These are phyloP conservation scores for Glomus cerebriforme DNA, from an alignment of 192 early-diverging fungal genomes.

Conservation along the genomic window DNA sequence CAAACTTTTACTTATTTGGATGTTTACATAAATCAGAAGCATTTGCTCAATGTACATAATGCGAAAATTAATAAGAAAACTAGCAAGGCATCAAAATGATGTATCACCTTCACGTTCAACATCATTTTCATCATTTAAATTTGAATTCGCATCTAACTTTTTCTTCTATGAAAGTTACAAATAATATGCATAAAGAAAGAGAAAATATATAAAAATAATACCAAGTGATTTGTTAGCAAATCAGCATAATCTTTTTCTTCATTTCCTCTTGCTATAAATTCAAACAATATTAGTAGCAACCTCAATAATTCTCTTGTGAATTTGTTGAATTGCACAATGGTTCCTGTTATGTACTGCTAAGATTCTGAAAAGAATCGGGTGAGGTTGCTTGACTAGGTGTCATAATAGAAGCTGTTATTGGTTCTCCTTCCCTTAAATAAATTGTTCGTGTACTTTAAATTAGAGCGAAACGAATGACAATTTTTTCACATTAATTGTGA, in stretches of 20 bases:
- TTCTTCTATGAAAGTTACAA: not conserved
- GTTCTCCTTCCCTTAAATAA: not conserved
- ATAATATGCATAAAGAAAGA: not conserved
- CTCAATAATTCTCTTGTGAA: not conserved
- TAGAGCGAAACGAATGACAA: not conserved
- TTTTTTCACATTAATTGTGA: not conserved
- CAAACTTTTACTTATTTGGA: constrained; percentile 3
- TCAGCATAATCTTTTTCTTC: not conserved
- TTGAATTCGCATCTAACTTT: not conserved
- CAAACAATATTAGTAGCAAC: not conserved
- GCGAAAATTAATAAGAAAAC: not conserved
- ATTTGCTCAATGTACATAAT: constrained; percentile 12
- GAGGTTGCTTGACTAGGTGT: no score
- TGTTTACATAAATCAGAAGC: not conserved
- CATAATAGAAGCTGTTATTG: no score
- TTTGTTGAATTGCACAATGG: not conserved
- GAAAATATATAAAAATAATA: not conserved
- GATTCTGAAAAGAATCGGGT: no score
- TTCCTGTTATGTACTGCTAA: no score
- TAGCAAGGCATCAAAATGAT: not conserved
- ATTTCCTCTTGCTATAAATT: not conserved
- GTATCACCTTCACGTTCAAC: not conserved
- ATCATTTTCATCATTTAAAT: not conserved
- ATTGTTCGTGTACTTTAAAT: not conserved
- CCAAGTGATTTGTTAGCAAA: not conserved